A percentile compares a stretch with the other conserved stretches of the same genome.
Conservation (phyloP, 257 asterid genomes). For the Solanum neorickii region DNA sequence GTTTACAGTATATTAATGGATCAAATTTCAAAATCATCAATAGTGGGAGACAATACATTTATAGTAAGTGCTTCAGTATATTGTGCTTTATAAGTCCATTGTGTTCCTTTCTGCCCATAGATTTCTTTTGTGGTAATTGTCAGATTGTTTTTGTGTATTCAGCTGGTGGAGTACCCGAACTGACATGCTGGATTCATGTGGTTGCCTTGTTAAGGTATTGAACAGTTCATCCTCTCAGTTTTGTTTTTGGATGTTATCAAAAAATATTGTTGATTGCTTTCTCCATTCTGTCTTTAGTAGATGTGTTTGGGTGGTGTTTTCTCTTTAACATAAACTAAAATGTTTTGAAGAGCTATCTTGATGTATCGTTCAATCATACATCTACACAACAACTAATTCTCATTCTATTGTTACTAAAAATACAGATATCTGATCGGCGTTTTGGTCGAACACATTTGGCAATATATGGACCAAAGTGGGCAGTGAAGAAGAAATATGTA, state of each 20-base stretch:
- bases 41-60: conserved; percentile 75
- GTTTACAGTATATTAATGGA: conserved; percentile 70
- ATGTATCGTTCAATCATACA: neutral
- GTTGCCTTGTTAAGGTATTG: conserved; percentile 64
- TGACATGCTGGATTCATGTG: conserved; percentile 74
- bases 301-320: neutral
- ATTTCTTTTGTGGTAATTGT: neutral
- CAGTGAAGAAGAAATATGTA: conserved; percentile 53
- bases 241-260: neutral
- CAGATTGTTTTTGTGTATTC: neutral
- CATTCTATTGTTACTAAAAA: neutral
- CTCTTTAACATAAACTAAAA: neutral
- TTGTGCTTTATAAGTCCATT: neutral
- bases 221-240: neutral
- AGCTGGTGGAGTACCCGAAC: conserved; percentile 96
- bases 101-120: conserved; percentile 1
- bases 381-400: neutral
- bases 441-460: conserved; percentile 95
- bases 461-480: conserved; percentile 93
- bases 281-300: neutral
- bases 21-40: conserved; percentile 60
- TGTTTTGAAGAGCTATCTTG: neutral
- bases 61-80: conserved; percentile 37
- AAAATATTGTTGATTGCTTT: neutral
- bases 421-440: conserved; percentile 88